phyloP scores from a whole-genome alignment of 2,329 filamentous ascomycete species.

The Kalaharituber pfeilii region DNA sequence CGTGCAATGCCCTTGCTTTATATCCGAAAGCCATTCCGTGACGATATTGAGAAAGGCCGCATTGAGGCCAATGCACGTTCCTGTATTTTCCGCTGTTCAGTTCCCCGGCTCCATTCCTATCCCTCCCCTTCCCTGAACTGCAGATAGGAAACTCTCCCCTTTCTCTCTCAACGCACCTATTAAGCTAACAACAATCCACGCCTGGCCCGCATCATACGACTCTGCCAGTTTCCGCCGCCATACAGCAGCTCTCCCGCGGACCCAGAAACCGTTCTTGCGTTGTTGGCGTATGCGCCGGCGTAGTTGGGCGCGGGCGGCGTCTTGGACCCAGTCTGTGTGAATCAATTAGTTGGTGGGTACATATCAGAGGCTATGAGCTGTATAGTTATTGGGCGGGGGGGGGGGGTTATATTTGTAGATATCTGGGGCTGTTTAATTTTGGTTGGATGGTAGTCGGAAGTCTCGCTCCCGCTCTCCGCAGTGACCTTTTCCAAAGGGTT shows the following conservation, averaged over 20 bases:
- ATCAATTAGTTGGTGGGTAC: slow-evolving; percentile 26
- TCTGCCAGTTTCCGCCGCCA: slow-evolving; percentile 71
- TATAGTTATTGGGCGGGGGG: slow-evolving; percentile 4
- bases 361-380: not conserved
- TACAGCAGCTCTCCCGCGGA: slow-evolving; percentile 41
- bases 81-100: slow-evolving; percentile 22
- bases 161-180: slow-evolving; percentile 37
- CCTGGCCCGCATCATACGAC: slow-evolving; percentile 88
- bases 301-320: slow-evolving; percentile 77
- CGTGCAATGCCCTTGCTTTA: slow-evolving; percentile 89
- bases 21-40: slow-evolving; percentile 90
- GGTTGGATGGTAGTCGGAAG: no score
- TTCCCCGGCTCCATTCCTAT: not conserved
- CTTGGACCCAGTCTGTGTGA: slow-evolving; percentile 82
- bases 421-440: no score
- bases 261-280: slow-evolving; percentile 55
- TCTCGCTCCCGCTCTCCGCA: no score
- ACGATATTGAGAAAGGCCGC: slow-evolving; percentile 87
- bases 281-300: slow-evolving; percentile 59
- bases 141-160: not conserved
- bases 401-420: slow-evolving; percentile 13
- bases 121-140: not conserved
- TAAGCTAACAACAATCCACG: slow-evolving; percentile 91
- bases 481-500: no score
- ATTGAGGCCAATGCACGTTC: slow-evolving; percentile 81